These are phyloP conservation scores for Cucumis hystrix DNA, from an alignment of 306 rosid species.

Conservation along the genomic window DNA sequence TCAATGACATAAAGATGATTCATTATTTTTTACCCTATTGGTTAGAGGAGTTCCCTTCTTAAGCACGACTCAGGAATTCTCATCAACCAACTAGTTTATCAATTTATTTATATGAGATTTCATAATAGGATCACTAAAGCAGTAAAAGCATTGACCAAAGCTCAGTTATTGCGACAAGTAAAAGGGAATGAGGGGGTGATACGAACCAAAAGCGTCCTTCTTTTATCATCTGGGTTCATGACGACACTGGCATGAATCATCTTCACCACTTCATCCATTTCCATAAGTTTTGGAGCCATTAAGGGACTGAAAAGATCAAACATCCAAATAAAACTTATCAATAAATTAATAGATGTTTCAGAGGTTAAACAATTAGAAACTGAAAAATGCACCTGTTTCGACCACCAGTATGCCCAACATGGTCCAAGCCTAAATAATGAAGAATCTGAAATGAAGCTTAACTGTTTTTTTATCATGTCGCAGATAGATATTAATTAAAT, in stretches of 20 bases:
- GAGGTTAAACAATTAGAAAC: background rate
- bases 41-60: background rate
- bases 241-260: constrained; percentile 48
- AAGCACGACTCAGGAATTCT: background rate
- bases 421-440: constrained; percentile 97
- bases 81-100: background rate
- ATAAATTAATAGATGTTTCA: background rate
- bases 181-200: constrained; percentile 2
- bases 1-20: background rate
- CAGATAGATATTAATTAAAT: background rate
- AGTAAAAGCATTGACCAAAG: background rate
- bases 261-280: constrained; percentile 91
- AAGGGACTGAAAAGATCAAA: constrained; percentile 50
- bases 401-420: constrained; percentile 94
- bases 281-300: constrained; percentile 73
- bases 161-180: background rate
- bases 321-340: constrained; percentile 15
- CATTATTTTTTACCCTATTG: background rate
- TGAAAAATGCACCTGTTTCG: constrained; percentile 46
- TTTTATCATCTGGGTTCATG: constrained; percentile 31
- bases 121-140: background rate
- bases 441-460: constrained; percentile 64
- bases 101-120: background rate
- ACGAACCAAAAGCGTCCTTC: constrained; percentile 76
- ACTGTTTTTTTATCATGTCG: background rate